A percentile compares a stretch with the other conserved stretches of the same genome.
Conservation (phyloP, 495 filamentous ascomycete genomes). For the Xylaria venustula region DNA sequence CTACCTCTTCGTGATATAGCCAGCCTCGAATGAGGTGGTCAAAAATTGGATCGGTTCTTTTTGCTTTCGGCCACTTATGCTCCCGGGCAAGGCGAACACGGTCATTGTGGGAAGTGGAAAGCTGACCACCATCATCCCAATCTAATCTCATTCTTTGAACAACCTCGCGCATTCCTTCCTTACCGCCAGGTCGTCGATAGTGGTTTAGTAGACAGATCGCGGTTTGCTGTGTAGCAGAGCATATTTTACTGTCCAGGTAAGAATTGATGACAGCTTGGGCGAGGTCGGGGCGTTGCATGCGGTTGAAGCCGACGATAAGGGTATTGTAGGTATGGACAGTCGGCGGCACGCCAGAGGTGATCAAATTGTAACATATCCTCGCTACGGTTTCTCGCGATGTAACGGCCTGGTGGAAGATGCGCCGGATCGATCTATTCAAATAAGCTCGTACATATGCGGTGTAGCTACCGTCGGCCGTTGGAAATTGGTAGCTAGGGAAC, state of each 20-base stretch:
- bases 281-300: slow-evolving; percentile 48
- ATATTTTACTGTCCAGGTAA: slow-evolving; percentile 43
- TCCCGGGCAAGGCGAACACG: neutral
- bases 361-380: slow-evolving; percentile 67
- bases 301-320: slow-evolving; percentile 58
- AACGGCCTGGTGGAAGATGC: slow-evolving; percentile 28
- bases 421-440: slow-evolving; percentile 34
- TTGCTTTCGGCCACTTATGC: neutral
- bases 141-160: slow-evolving; percentile 40
- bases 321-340: slow-evolving; percentile 65
- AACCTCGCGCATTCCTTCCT: slow-evolving; percentile 37
- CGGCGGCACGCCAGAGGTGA: slow-evolving; percentile 56
- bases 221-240: slow-evolving; percentile 55
- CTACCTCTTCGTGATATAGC: slow-evolving; percentile 34
- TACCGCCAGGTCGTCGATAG: slow-evolving; percentile 44
- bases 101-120: slow-evolving; percentile 15
- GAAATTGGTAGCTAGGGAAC: slow-evolving; percentile 36
- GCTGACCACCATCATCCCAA: slow-evolving; percentile 16
- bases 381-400: slow-evolving; percentile 38
- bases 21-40: slow-evolving; percentile 39
- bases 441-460: slow-evolving; percentile 18
- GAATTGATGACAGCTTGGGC: slow-evolving; percentile 54
- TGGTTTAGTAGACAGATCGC: slow-evolving; percentile 54
- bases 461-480: slow-evolving; percentile 13
- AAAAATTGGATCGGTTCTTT: slow-evolving; percentile 23